Evolutionary conservation across 495 filamentous ascomycete species (phyloP), one percentile per base, ranked within the genome.

Genomic region (Aspergillus wentii): DNA sequence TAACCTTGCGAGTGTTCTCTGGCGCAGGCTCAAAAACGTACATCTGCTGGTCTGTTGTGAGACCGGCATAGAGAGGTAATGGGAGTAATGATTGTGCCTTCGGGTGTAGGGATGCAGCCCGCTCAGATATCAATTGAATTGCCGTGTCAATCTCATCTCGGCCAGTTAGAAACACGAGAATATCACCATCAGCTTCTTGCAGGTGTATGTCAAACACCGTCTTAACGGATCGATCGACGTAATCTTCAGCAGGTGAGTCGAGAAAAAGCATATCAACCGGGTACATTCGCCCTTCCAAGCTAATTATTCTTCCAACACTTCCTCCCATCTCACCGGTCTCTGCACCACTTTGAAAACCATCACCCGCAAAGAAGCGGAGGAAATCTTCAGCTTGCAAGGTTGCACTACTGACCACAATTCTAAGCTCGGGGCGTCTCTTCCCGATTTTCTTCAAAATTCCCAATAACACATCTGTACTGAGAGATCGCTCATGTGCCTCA

Each of bases 401-500:
- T 17, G 94, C 92, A 57, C 90, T 95, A 57, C 88, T 95, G 53
- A 97, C 78, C 19, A 99, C 78, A 41, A 99, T 85, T 7, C 90
- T 75, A 27, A 97, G 66, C 30, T 96, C 91, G 20, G 83, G 74
- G 21, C 92, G 74, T 61, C 77, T 82, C 59, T 80, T 89, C 39
- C 78, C 62, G 44, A 99, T 92, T 59, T 97, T 97, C 66, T 95
- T 97, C 27, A 99, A 56, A n/a, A 96, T 68, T 1, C 92, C 90
- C 25, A 99, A 78, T 4, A 99, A 75, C 25, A 99, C 78, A 51
- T 99, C 92, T 5, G 90, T 90, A 62, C 90, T 94, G 39, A 99
- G 74, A 42, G 88, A 94, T 36, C 94, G 78, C 61, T 99, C 92
- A 62, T 99, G 92, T 18, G 94, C 94, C 58, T 99, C 92, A 54